Conservation (phyloP, 176 grass and related monocot species). For the Puya raimondii region DNA sequence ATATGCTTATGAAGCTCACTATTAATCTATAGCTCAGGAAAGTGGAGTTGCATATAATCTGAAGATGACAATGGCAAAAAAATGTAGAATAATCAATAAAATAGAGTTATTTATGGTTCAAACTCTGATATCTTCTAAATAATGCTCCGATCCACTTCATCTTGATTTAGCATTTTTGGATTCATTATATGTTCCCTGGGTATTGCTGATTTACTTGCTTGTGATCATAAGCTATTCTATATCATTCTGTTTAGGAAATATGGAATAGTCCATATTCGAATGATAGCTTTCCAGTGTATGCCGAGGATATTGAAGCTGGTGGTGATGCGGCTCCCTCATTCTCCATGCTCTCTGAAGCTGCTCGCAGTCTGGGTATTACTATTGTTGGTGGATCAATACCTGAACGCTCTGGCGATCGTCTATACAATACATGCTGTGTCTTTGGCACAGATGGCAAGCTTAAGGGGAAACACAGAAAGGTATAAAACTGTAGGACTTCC, state of each 20-base stretch:
- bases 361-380: conserved; percentile 56
- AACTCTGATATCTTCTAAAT: too few relatives aligned
- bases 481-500: conserved; percentile 8
- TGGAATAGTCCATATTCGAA: conserved; percentile 93
- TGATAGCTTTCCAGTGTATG: conserved; percentile 85
- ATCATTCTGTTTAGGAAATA: conserved; percentile 61
- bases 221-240: conserved; percentile 4
- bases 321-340: conserved; percentile 70
- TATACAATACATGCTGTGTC: conserved; percentile 90
- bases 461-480: conserved; percentile 94
- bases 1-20: too few relatives aligned
- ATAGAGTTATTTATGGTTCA: too few relatives aligned
- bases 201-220: background rate
- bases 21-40: too few relatives aligned
- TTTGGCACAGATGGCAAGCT: conserved; percentile 88
- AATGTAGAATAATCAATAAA: too few relatives aligned
- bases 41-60: too few relatives aligned
- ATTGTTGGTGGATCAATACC: conserved; percentile 95
- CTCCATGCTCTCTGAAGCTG: conserved; percentile 76
- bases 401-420: conserved; percentile 53
- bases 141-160: too few relatives aligned
- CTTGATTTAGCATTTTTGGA: background rate
- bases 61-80: too few relatives aligned
- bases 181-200: conserved; percentile 1
- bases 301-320: conserved; percentile 86